Base-by-base conservation (phyloP, 169 alveolate genomes). In the Eimeria tenella region DNA sequence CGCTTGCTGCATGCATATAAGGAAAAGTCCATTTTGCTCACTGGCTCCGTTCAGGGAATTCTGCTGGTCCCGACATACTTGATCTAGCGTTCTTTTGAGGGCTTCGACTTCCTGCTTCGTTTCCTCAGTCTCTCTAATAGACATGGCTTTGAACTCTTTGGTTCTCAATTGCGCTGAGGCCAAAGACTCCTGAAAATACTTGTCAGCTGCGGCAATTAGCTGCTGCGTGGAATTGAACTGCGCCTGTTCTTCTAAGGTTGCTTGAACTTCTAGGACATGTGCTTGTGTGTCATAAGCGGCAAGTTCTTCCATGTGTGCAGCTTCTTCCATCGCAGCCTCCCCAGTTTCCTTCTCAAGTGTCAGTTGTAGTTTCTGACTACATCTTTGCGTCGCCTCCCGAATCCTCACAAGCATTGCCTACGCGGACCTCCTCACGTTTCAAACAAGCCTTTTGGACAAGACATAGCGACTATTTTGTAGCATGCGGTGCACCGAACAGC, bases 321-420 rank as follows among this genome's bases (percentile, higher is more conserved):
- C 90, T 58, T 13, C 77, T 74, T 82, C 90, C 50, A 6, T 74
- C 25, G 75, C 4, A 9, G 90, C 73, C 4, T 82, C 90, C 19
- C 60, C 90, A 4, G 55, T 74, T 23, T 82, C 90, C 50, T 82
- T 82, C 77, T 82, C 58, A 10, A 82, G 55, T 25, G 15, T 15
- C 10, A 82, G 90, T 25, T 58, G 58, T 31, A 82, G 25, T 74
- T 58, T 58, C 58, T 60, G 58, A 82, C 11, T 25, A 74, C 90
- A 31, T 55, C 58, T 60, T 31, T 82, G 73, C 49, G 75, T 60
- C 50, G 90, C 58, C 10, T 55, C 90, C 23, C 90, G 90, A 31
- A 82, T 82, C n/a, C 90, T 55, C 52, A 55, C 15, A 56, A 82
- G 90, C 90, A 82, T 82, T 21, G 90, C 90, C 90, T 82, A 55